Conservation (phyloP, 2,329 filamentous ascomycete genomes). For the Orbilia quercus region DNA sequence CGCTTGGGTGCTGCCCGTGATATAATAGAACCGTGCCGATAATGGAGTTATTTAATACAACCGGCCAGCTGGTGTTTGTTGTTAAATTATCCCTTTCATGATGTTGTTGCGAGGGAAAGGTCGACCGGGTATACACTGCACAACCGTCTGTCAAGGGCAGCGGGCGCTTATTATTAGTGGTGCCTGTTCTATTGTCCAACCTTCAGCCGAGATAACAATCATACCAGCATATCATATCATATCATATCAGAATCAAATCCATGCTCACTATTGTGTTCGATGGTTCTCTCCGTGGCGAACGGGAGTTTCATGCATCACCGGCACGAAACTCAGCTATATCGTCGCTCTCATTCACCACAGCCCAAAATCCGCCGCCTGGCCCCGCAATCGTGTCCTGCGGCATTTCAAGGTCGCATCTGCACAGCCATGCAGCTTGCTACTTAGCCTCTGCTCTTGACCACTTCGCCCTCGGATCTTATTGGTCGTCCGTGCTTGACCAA, state of each 20-base stretch:
- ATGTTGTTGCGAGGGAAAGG: slow-evolving; percentile 31
- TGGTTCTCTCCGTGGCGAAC: not conserved
- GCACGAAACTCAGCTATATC: slow-evolving; percentile 13
- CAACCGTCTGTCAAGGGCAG: slow-evolving; percentile 1
- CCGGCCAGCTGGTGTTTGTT: slow-evolving; percentile 4
- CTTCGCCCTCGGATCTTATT: slow-evolving; percentile 3
- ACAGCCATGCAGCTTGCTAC: not conserved
- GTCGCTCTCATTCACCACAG: not conserved
- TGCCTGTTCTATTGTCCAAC: too few relatives aligned
- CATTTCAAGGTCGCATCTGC: slow-evolving; percentile 20
- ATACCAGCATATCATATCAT: too few relatives aligned
- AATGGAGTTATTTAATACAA: not conserved
- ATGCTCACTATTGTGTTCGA: not conserved
- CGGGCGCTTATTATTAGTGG: slow-evolving; percentile 48
- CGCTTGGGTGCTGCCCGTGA: too few relatives aligned
- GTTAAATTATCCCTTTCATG: slow-evolving; percentile 16
- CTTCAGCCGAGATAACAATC: too few relatives aligned
- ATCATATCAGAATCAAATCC: too few relatives aligned
- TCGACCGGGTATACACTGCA: slow-evolving; percentile 2
- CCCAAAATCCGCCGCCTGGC: slow-evolving; percentile 5
- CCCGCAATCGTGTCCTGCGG: slow-evolving; percentile 29
- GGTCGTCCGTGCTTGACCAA: slow-evolving; percentile 1
- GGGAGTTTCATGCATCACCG: slow-evolving; percentile 17
- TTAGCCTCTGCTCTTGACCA: not conserved
- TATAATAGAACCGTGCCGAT: slow-evolving; percentile 19